Conservation (phyloP, 192 early-diverging fungal genomes). For the Pilobolus umbonatus region DNA sequence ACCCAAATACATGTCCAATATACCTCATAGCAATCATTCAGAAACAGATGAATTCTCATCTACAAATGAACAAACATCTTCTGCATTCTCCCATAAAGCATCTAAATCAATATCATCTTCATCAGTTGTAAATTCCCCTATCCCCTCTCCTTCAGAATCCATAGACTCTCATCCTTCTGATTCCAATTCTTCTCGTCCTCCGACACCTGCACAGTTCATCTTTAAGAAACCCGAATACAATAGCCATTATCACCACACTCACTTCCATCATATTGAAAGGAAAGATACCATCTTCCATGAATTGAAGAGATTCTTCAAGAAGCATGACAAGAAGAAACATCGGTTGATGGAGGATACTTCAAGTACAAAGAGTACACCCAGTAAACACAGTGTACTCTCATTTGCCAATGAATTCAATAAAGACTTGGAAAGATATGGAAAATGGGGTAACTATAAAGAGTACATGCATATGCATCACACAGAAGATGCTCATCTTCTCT, state of each 20-base stretch:
- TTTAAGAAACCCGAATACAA: slow-evolving; percentile 40
- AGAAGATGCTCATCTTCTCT: not conserved
- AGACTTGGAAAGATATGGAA: slow-evolving; percentile 30
- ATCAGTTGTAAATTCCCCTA: too few relatives aligned
- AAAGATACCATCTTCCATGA: slow-evolving; percentile 42
- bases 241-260: slow-evolving; percentile 34
- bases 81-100: too few relatives aligned
- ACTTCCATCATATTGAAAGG: slow-evolving; percentile 32
- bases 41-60: too few relatives aligned
- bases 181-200: slow-evolving; percentile 7
- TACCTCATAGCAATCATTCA: too few relatives aligned
- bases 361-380: not conserved
- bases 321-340: slow-evolving; percentile 12
- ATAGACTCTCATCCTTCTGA: not conserved
- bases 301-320: slow-evolving; percentile 47
- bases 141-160: too few relatives aligned
- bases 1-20: too few relatives aligned
- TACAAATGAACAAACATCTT: too few relatives aligned
- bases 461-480: not conserved
- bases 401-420: slow-evolving; percentile 39
- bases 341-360: not conserved
- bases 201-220: slow-evolving; percentile 34
- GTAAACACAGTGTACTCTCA: slow-evolving; percentile 13
- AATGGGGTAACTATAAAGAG: slow-evolving; percentile 35
- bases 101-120: too few relatives aligned